Conservation (phyloP, 805 yeast species). For the Starmerella sirachaensis region DNA sequence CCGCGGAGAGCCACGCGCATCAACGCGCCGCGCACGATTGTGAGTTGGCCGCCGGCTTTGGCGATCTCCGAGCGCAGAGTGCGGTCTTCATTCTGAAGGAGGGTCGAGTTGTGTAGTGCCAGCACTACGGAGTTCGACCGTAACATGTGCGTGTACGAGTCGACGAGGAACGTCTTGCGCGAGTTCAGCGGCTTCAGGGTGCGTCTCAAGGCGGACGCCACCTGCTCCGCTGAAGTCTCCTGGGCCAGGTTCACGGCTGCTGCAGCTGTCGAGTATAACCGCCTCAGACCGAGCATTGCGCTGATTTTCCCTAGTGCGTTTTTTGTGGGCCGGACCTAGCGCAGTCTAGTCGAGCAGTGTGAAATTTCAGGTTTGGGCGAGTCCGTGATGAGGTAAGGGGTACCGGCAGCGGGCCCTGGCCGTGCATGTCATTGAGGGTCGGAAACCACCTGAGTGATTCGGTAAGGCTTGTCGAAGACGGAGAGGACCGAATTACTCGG, state of each 20-base stretch:
- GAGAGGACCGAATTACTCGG: too few species aligned
- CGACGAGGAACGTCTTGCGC: constrained; percentile 78
- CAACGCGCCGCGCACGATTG: constrained; percentile 54
- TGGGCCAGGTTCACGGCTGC: constrained; percentile 1
- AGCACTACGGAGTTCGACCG: constrained; percentile 57
- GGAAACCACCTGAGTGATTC: too few species aligned
- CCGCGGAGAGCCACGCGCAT: constrained; percentile 70
- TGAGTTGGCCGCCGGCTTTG: constrained; percentile 56
- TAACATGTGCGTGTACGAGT: constrained; percentile 61
- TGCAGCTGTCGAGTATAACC: constrained; percentile 3
- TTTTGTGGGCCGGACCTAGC: too few species aligned
- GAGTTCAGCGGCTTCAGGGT: constrained; percentile 44
- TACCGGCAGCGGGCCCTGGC: too few species aligned
- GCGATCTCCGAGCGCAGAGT: constrained; percentile 48
- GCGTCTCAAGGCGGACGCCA: constrained; percentile 3
- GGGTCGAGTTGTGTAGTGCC: constrained; percentile 75
- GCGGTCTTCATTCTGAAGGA: constrained; percentile 56
- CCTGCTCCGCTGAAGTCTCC: background rate
- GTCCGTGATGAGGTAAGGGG: too few species aligned
- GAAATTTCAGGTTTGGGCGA: too few species aligned
- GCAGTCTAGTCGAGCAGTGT: too few species aligned
- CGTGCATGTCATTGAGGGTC: too few species aligned
- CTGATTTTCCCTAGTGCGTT: too few species aligned
- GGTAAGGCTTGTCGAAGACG: too few species aligned
- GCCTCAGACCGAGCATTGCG: constrained; percentile 1